phyloP scores from a whole-genome alignment of 306 rosid species.

The Comarum palustre region DNA sequence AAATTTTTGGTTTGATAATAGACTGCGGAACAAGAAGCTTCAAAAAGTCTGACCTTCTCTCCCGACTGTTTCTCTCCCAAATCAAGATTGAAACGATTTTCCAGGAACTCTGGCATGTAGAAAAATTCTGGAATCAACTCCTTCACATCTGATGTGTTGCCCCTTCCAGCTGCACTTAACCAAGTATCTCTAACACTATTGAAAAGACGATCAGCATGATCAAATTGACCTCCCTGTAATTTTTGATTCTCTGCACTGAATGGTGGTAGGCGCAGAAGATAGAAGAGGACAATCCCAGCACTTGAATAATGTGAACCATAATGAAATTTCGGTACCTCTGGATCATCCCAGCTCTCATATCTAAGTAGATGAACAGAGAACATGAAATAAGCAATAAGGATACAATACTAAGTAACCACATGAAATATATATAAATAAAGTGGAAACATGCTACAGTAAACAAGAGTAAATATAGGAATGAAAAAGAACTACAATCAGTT shows the following conservation, averaged over 20 bases:
- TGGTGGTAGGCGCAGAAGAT: slow-evolving; percentile 94
- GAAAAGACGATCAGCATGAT: slow-evolving; percentile 99
- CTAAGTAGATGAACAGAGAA: slow-evolving; percentile 36
- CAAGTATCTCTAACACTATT: slow-evolving; percentile 93
- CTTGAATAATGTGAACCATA: slow-evolving; percentile 99
- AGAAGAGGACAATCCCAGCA: slow-evolving; percentile 99
- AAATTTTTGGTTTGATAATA: not conserved
- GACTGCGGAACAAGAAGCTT: slow-evolving; percentile 1
- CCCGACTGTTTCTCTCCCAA: slow-evolving; percentile 99
- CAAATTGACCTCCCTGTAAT: slow-evolving; percentile 99
- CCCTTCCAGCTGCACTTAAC: slow-evolving; percentile 97
- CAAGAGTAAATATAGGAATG: not conserved
- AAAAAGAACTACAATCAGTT: not conserved
- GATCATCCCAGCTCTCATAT: slow-evolving; percentile 99
- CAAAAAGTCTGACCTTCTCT: slow-evolving; percentile 67
- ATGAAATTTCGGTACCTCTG: slow-evolving; percentile 97
- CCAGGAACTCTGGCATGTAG: slow-evolving; percentile 94
- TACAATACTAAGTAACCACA: slow-evolving; percentile 4
- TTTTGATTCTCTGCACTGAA: slow-evolving; percentile 93
- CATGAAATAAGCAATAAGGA: not conserved
- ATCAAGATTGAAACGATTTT: slow-evolving; percentile 83
- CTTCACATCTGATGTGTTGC: slow-evolving; percentile 98
- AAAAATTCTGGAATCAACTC: slow-evolving; percentile 97
- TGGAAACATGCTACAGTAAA: not conserved
- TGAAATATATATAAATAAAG: not conserved